These are phyloP conservation scores for Paracoccidioides brasiliensis DNA, from an alignment of 2,329 filamentous ascomycete species.

Conservation along the genomic window DNA sequence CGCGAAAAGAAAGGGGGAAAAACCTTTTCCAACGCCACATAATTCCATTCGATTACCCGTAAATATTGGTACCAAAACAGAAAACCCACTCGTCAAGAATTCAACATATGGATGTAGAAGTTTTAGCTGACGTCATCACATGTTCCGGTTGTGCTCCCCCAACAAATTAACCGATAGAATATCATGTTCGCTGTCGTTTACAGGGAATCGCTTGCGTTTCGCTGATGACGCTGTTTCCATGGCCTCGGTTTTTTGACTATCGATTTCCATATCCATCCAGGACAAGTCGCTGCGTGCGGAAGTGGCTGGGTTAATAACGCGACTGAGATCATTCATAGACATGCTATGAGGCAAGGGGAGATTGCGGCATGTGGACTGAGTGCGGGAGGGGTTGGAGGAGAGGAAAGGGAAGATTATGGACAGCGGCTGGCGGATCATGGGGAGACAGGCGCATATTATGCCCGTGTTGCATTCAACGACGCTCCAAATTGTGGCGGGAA, in stretches of 20 bases:
- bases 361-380: background rate
- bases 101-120: background rate
- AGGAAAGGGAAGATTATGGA: constrained; percentile 11
- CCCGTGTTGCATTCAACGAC: constrained; percentile 25
- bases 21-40: background rate
- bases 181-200: background rate
- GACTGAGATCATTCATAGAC: background rate
- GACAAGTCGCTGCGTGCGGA: background rate
- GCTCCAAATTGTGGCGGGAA: constrained; percentile 25
- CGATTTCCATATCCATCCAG: background rate
- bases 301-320: background rate
- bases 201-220: background rate
- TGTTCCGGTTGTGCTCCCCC: background rate
- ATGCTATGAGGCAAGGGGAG: background rate
- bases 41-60: too few relatives aligned
- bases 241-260: background rate
- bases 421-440: constrained; percentile 24
- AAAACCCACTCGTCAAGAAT: background rate
- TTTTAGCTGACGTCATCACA: too few relatives aligned
- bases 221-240: background rate
- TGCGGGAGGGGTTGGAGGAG: constrained; percentile 3
- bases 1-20: background rate
- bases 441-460: constrained; percentile 28
- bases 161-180: background rate
- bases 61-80: background rate